Conservation (phyloP, 352 stramenopile species). For the Phytophthora fragariaefolia region DNA sequence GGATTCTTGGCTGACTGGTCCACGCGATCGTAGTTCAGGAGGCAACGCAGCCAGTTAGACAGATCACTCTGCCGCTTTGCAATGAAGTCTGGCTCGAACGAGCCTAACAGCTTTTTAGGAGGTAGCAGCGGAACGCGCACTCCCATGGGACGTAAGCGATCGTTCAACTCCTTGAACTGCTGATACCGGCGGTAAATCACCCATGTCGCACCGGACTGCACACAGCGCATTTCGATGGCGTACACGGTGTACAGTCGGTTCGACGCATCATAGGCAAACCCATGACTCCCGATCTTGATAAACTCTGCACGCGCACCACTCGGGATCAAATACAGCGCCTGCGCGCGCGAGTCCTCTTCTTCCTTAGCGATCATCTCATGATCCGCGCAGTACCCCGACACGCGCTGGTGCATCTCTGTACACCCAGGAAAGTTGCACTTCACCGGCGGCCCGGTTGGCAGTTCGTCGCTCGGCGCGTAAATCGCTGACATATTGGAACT, state of each 20-base stretch:
- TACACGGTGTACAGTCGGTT: slow-evolving; percentile 87
- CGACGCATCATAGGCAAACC: slow-evolving; percentile 77
- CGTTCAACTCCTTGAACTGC: slow-evolving; percentile 84
- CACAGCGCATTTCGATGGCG: slow-evolving; percentile 78
- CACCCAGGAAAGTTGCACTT: slow-evolving; percentile 65
- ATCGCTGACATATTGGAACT: slow-evolving; percentile 61
- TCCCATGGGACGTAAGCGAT: slow-evolving; percentile 62
- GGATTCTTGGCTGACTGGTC: slow-evolving; percentile 79
- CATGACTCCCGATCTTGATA: slow-evolving; percentile 78
- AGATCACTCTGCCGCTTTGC: slow-evolving; percentile 74
- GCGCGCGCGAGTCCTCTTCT: slow-evolving; percentile 79
- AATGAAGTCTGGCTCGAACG: slow-evolving; percentile 85
- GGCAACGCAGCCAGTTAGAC: slow-evolving; percentile 66
- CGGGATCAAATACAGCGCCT: slow-evolving; percentile 84
- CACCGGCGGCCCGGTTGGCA: slow-evolving; percentile 43
- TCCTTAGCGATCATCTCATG: slow-evolving; percentile 86
- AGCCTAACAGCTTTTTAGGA: slow-evolving; percentile 86
- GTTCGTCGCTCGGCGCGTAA: slow-evolving; percentile 49
- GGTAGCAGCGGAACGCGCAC: slow-evolving; percentile 79
- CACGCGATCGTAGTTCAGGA: slow-evolving; percentile 78
- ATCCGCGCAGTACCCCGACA: slow-evolving; percentile 74
- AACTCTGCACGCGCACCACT: slow-evolving; percentile 70
- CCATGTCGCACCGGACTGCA: slow-evolving; percentile 77
- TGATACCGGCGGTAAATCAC: slow-evolving; percentile 87
- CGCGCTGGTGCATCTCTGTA: slow-evolving; percentile 64